phyloP scores from a whole-genome alignment of 73 alveolate species.

The Urostyla sp. region DNA sequence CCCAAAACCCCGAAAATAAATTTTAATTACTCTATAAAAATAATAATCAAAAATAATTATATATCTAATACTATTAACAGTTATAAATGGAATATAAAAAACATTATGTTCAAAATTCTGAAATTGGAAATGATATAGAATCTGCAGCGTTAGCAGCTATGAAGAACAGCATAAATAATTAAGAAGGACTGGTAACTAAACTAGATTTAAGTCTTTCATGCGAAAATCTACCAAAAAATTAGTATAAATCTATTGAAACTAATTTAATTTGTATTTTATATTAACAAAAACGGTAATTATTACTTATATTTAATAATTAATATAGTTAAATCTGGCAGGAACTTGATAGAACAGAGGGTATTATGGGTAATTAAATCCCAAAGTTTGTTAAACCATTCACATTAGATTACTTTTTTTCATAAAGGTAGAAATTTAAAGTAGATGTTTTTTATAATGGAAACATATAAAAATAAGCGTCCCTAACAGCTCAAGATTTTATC shows the following conservation, averaged over 20 bases:
- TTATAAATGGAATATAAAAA: too few species aligned
- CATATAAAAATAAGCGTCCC: constrained; percentile 55
- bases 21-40: too few species aligned
- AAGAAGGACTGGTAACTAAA: constrained; percentile 1
- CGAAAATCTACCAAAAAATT: constrained; percentile 75
- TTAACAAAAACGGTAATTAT: constrained; percentile 54
- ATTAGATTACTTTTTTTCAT: constrained; percentile 78
- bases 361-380: constrained; percentile 82
- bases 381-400: constrained; percentile 73
- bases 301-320: not conserved
- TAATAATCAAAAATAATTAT: too few species aligned
- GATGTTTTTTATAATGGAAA: constrained; percentile 76
- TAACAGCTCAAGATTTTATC: constrained; percentile 63
- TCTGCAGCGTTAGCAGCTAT: constrained; percentile 62
- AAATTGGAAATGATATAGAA: constrained; percentile 48
- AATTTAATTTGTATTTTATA: constrained; percentile 71
- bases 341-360: constrained; percentile 86
- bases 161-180: constrained; percentile 16
- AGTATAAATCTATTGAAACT: constrained; percentile 70
- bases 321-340: constrained; percentile 70
- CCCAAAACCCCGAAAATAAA: too few species aligned
- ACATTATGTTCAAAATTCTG: too few species aligned
- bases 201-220: constrained; percentile 72
- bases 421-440: constrained; percentile 63
- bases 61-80: too few species aligned